phyloP scores from a whole-genome alignment of 2,329 filamentous ascomycete genomes.

The Colletotrichum caudatum region DNA sequence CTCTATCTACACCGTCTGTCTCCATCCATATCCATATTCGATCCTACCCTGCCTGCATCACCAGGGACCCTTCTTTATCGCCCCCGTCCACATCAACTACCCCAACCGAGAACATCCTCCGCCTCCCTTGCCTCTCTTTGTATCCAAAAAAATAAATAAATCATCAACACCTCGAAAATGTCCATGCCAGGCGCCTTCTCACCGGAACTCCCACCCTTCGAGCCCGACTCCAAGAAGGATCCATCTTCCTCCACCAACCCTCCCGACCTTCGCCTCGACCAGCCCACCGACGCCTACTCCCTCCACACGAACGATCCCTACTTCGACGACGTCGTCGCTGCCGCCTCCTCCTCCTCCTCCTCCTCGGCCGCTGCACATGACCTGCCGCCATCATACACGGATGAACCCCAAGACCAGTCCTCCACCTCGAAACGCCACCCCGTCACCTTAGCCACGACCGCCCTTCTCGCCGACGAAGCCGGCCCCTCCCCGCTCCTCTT shows the following conservation, averaged over 20 bases:
- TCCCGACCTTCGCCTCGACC: slow-evolving; percentile 42
- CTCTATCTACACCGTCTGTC: background rate
- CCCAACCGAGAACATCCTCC: background rate
- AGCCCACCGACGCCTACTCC: slow-evolving; percentile 47
- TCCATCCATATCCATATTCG: slow-evolving; percentile 14
- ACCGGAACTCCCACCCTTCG: slow-evolving; percentile 35
- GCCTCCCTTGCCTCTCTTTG: background rate
- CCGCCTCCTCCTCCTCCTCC: slow-evolving; percentile 49
- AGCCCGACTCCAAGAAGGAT: slow-evolving; percentile 30
- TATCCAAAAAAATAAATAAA: background rate
- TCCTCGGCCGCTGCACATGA: slow-evolving; percentile 51
- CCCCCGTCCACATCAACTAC: background rate
- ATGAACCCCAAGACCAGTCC: slow-evolving; percentile 48
- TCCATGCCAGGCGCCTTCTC: slow-evolving; percentile 43
- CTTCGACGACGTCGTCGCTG: slow-evolving; percentile 53
- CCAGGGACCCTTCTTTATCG: slow-evolving; percentile 2
- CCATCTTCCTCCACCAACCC: slow-evolving; percentile 17
- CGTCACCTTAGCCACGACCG: slow-evolving; percentile 30
- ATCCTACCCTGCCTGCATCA: slow-evolving; percentile 6
- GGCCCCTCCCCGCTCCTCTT: slow-evolving; percentile 47
- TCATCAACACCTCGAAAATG: slow-evolving; percentile 32
- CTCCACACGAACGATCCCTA: slow-evolving; percentile 48
- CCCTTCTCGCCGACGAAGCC: slow-evolving; percentile 44
- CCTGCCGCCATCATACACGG: slow-evolving; percentile 60
- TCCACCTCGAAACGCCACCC: slow-evolving; percentile 14